Conservation (phyloP, 148 eudicot genomes). For the Heliamphora exappendiculata region DNA sequence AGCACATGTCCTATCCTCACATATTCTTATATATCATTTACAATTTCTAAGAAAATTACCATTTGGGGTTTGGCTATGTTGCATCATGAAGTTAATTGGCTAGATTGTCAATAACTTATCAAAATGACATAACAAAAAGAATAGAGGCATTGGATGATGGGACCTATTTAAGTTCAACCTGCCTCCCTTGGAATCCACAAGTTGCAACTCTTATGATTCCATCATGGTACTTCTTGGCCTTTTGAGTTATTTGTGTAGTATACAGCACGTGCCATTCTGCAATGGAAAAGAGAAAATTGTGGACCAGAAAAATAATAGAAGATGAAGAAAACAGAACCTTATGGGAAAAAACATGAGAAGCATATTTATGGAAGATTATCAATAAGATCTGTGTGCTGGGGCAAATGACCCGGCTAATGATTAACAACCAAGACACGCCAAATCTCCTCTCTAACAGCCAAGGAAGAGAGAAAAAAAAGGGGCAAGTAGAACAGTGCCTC, state of each 20-base stretch:
- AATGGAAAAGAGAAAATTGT: slow-evolving; percentile 11
- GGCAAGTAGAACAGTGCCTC: neutral
- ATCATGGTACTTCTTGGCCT: slow-evolving; percentile 90
- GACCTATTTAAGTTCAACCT: slow-evolving; percentile 37
- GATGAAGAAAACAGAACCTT: neutral
- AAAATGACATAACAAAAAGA: neutral
- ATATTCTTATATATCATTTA: neutral
- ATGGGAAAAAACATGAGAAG: neutral
- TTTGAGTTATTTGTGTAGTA: slow-evolving; percentile 70
- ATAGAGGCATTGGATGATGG: neutral
- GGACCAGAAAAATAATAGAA: neutral
- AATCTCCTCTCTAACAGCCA: neutral
- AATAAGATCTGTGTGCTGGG: neutral
- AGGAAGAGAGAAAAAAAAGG: neutral
- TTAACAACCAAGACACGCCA: neutral
- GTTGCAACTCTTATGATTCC: slow-evolving; percentile 54
- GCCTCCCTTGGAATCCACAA: slow-evolving; percentile 63
- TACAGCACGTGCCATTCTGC: slow-evolving; percentile 87
- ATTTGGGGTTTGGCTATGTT: neutral
- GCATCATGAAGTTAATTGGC: neutral
- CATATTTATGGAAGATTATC: neutral
- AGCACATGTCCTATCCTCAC: neutral
- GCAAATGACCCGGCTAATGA: neutral
- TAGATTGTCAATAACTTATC: neutral
- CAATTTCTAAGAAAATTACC: neutral